Percentiles rank a stretch among this genome's conserved stretches.
These are phyloP conservation scores for Metschnikowia chrysomelidarum DNA, from an alignment of 805 yeast genomes.

Conservation along the genomic window DNA sequence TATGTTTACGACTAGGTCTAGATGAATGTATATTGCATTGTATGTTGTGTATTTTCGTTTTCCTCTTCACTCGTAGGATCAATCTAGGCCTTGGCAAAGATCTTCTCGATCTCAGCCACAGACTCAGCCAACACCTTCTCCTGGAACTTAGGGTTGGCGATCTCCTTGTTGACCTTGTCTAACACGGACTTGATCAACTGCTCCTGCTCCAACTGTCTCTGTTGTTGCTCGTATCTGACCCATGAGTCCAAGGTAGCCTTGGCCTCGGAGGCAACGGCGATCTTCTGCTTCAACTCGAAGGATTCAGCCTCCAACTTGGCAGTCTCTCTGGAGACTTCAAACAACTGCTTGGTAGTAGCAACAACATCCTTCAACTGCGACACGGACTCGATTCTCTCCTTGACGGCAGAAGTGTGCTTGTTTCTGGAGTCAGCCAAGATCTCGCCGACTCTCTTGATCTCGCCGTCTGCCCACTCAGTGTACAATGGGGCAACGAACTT, in stretches of 20 bases:
- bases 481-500: slow-evolving; percentile 92
- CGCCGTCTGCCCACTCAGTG: slow-evolving; percentile 89
- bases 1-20: background rate
- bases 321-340: slow-evolving; percentile 94
- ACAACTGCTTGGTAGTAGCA: slow-evolving; percentile 84
- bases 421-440: slow-evolving; percentile 84
- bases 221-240: slow-evolving; percentile 97
- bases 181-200: slow-evolving; percentile 85
- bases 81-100: slow-evolving; percentile 52
- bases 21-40: slow-evolving; percentile 10
- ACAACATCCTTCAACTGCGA: slow-evolving; percentile 90
- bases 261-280: slow-evolving; percentile 85
- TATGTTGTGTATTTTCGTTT: slow-evolving; percentile 1
- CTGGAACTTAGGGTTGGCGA: slow-evolving; percentile 88
- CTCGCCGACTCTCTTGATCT: slow-evolving; percentile 75
- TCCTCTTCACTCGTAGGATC: slow-evolving; percentile 7
- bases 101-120: slow-evolving; percentile 85
- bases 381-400: slow-evolving; percentile 86
- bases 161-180: slow-evolving; percentile 81
- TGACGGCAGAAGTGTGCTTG: slow-evolving; percentile 89
- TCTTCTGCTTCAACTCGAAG: slow-evolving; percentile 89
- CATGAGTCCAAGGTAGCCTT: slow-evolving; percentile 95
- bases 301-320: slow-evolving; percentile 93
- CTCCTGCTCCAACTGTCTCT: slow-evolving; percentile 93
- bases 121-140: slow-evolving; percentile 88